Evolutionary conservation across 495 filamentous ascomycete genomes (phyloP), one percentile per base, ranked within the genome.

Genomic region (Penicillium pancosmium): DNA sequence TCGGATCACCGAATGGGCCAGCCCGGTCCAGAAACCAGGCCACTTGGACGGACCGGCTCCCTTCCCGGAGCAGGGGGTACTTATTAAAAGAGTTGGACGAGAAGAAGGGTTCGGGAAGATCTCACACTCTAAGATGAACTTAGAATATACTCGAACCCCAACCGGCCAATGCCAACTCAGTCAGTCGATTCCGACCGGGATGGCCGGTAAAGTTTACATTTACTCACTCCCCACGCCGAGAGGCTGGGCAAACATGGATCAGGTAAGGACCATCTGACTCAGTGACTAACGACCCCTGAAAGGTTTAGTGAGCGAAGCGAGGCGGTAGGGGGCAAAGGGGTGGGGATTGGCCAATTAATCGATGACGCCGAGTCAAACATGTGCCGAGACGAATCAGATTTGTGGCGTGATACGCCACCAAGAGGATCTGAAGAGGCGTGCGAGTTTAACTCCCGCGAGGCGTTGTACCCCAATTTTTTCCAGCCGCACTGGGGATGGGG

Each of bases 401-500:
- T 48, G 46, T 48, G 46, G 46, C 46, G 46, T 27, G 46, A 48
- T 31, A 2, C 31, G 46, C 46, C 44, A 47, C 21, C 6, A 3
- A 19, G 46, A 10, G 23, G 46, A 48, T 48, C 46, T 48, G 11
- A n/a, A 48, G 46, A 27, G 46, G 46, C 46, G 18, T 48, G 46
- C 46, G 15, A 48, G 0, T 27, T 31, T 31, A 31, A 31, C 27
- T 31, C 27, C 23, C 23, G 8, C 27, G 27, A 31, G 27, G 27
- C 27, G 27, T 40, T 13, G 36, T 40, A 40, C 36, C 36, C 36
- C 36, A n/a, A 13, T 40, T 13, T 40, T 31, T 31, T 31, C 27
- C 27, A 31, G 27, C 27, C 27, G 27, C 27, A 31, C 27, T 31
- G 27, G 27, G 27, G 27, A 31, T 9, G 8, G 27, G 27, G 27